Evolutionary conservation across 2,329 filamentous ascomycete species (phyloP).

Genomic region (Colletotrichum liriopes): DNA sequence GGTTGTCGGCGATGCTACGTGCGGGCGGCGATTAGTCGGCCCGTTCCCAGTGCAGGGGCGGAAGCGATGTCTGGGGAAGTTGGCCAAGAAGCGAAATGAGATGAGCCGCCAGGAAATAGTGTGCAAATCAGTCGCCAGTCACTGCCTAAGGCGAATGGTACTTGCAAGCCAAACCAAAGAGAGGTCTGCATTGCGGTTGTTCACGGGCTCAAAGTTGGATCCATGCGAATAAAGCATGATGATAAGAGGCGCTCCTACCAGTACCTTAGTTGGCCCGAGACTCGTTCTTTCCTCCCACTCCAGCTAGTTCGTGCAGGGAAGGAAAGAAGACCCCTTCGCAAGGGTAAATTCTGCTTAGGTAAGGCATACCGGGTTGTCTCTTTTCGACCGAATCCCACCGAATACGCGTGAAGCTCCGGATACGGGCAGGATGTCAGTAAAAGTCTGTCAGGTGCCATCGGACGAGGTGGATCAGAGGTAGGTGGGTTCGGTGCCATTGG

Average conservation of each 20-base stretch:
- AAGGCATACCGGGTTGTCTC: neutral
- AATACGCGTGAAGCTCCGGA: constrained; percentile 4
- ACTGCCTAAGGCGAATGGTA: neutral
- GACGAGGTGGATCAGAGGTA: constrained; percentile 17
- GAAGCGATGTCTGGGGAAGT: neutral
- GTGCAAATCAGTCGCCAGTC: neutral
- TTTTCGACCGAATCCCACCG: neutral
- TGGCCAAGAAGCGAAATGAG: neutral
- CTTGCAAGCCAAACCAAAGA: too few species aligned
- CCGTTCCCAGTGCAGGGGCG: constrained; percentile 1
- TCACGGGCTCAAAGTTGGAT: constrained; percentile 11
- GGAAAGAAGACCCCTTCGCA: neutral
- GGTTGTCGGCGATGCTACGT: constrained; percentile 11
- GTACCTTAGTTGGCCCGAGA: neutral
- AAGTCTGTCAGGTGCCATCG: constrained; percentile 13
- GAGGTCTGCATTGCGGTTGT: neutral
- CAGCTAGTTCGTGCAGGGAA: constrained; percentile 14
- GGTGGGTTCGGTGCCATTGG: neutral
- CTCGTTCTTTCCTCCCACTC: constrained; percentile 3
- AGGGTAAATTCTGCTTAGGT: neutral
- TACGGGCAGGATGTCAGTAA: neutral
- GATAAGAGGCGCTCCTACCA: constrained; percentile 29
- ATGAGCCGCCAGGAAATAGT: neutral
- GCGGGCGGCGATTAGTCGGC: constrained; percentile 37
- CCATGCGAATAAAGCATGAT: constrained; percentile 9